phyloP scores from a whole-genome alignment of 306 rosid species.

The Vicia sativa region DNA sequence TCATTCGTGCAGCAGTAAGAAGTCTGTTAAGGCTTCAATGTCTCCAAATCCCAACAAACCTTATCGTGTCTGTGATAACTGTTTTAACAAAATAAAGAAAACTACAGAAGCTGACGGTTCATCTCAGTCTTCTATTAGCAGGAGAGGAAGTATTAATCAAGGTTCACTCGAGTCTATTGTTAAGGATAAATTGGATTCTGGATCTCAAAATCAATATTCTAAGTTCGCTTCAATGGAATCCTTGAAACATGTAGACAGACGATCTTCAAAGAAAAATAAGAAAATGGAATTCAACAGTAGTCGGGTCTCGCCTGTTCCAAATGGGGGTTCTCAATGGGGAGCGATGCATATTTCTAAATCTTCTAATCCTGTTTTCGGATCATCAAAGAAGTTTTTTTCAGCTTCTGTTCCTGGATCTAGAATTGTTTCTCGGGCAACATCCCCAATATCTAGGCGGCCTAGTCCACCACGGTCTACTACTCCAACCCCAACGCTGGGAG shows the following conservation, averaged over 20 bases:
- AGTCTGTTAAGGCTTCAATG: slow-evolving; percentile 94
- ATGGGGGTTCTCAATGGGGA: slow-evolving; percentile 94
- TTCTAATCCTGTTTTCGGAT: slow-evolving; percentile 92
- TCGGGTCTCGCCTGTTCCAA: slow-evolving; percentile 91
- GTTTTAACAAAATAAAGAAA: slow-evolving; percentile 80
- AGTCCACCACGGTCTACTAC: slow-evolving; percentile 99
- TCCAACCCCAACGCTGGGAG: slow-evolving; percentile 96
- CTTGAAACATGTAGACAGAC: slow-evolving; percentile 81
- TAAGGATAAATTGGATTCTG: slow-evolving; percentile 77
- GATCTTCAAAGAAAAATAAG: slow-evolving; percentile 87
- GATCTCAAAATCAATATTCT: slow-evolving; percentile 70
- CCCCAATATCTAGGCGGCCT: slow-evolving; percentile 94
- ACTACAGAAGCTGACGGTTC: slow-evolving; percentile 66
- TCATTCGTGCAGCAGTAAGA: slow-evolving; percentile 96
- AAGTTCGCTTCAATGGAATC: slow-evolving; percentile 87
- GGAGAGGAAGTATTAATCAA: slow-evolving; percentile 88
- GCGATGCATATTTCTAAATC: slow-evolving; percentile 83
- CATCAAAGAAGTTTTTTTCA: slow-evolving; percentile 94
- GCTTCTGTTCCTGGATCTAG: slow-evolving; percentile 99
- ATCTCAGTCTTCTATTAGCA: slow-evolving; percentile 78
- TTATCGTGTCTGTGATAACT: slow-evolving; percentile 95
- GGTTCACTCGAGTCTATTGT: slow-evolving; percentile 69
- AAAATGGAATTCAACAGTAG: slow-evolving; percentile 94
- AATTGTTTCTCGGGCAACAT: slow-evolving; percentile 96
- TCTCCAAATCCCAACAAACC: slow-evolving; percentile 98